Conservation (phyloP, 768 basidiomycete genomes). For the Leccinellum albellum region DNA sequence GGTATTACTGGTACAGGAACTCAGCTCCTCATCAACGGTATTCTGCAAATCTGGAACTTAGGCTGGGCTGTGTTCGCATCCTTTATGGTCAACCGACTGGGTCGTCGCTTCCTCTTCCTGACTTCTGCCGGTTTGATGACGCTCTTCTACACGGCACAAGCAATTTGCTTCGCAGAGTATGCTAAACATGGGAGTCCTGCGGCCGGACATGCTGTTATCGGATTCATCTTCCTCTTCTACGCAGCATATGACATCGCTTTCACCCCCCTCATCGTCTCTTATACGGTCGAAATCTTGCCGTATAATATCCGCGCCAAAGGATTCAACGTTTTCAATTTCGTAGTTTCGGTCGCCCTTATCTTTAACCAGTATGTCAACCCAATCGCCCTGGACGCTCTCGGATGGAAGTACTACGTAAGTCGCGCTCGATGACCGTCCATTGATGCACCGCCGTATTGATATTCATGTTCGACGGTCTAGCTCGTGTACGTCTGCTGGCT, state of each 20-base stretch:
- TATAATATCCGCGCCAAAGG: slow-evolving; percentile 83
- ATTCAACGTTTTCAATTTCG: slow-evolving; percentile 76
- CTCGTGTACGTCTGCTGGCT: slow-evolving; percentile 74
- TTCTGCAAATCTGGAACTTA: slow-evolving; percentile 82
- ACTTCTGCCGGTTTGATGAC: slow-evolving; percentile 56
- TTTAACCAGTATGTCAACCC: slow-evolving; percentile 91
- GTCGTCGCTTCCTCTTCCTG: slow-evolving; percentile 70
- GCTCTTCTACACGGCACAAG: slow-evolving; percentile 65
- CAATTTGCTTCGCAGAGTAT: slow-evolving; percentile 59
- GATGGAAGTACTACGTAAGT: slow-evolving; percentile 75
- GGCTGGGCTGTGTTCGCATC: slow-evolving; percentile 56
- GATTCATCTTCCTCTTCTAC: slow-evolving; percentile 82
- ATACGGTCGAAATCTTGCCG: slow-evolving; percentile 87
- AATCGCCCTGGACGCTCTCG: slow-evolving; percentile 58
- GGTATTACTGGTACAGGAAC: slow-evolving; percentile 58
- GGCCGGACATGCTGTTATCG: slow-evolving; percentile 71
- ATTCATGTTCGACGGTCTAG: slow-evolving; percentile 19
- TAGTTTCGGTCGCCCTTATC: slow-evolving; percentile 74
- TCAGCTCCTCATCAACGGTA: slow-evolving; percentile 81
- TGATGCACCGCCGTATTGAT: neutral
- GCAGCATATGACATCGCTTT: slow-evolving; percentile 79
- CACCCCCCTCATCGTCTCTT: slow-evolving; percentile 81
- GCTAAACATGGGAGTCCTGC: slow-evolving; percentile 35
- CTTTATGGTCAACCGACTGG: slow-evolving; percentile 58
- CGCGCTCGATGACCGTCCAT: neutral